Evolutionary conservation across 2,329 filamentous ascomycete genomes (phyloP), one percentile per base, ranked within the genome.

Genomic region (Colletotrichum plurivorum): DNA sequence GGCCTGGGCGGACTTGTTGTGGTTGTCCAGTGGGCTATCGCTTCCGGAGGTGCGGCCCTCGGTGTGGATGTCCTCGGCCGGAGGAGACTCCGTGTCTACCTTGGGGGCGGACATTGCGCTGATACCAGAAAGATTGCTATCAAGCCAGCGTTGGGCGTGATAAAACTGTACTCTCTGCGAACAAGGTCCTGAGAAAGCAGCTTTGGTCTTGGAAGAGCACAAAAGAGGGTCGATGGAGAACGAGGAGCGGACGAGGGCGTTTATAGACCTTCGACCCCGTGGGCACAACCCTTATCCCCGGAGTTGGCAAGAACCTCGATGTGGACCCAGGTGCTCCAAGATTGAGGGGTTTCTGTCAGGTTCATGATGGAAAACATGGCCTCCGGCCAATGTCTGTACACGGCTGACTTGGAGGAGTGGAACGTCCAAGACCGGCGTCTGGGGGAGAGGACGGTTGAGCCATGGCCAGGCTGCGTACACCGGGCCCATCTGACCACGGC

Each of bases 351-450:
- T 13, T 52, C 48, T 56, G 10, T 25, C 22, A 7, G 52, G 16
- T 25, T 31, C 49, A 54, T 55, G 56, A 36, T 52, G 31, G 51
- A 20, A 61, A 18, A 69, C 36, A 39, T 55, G 9, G 45, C 45
- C 39, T n/a, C 25, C 51, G 22, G 45, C 62, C 55, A 69, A 69
- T 69, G 36, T 27, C 20, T 16, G 10, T n/a, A 39, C 56, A 52
- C 7, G n/a, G 51, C 45, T 18, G 5, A 27, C 15, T 60, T 60
- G 67, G 56, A 67, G 25, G 67, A 69, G 67, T 69, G 67, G 67
- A 39, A 66, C 56, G 45, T 67, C 39, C 67, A 56, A 66, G 67
- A 52, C 63, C 15, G 16, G 8, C 27, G 18, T 27, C 57, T 52
- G 55, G 55, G 31, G 25, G 45, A 56, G 31, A 22, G n/a, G 43